Conservation (phyloP, 2,329 filamentous ascomycete species). For the Huntiella bhutanensis region DNA sequence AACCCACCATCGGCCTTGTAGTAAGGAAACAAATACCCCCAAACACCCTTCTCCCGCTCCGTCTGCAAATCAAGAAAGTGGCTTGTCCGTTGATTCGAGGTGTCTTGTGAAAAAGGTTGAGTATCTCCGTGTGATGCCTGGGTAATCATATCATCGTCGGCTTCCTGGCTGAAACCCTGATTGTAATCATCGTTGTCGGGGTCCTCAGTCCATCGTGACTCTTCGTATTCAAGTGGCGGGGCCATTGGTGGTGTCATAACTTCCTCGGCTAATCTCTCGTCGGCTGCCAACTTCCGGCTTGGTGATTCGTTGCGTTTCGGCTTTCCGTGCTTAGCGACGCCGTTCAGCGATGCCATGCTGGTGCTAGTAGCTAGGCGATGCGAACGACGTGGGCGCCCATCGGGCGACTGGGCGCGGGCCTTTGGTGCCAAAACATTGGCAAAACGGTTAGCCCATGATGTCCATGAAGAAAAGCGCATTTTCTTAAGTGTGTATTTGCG, state of each 20-base stretch:
- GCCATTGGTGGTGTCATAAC: constrained; percentile 1
- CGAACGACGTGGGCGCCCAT: constrained; percentile 6
- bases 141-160: background rate
- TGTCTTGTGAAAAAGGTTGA: constrained; percentile 7
- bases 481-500: background rate
- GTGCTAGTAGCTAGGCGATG: constrained; percentile 1
- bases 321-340: background rate
- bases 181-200: constrained; percentile 3
- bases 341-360: background rate
- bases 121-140: constrained; percentile 2
- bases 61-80: constrained; percentile 49
- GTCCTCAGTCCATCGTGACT: background rate
- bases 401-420: constrained; percentile 1
- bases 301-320: background rate
- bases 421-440: constrained; percentile 1
- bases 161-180: constrained; percentile 2
- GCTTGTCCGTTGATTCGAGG: constrained; percentile 22
- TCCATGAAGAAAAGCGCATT: constrained; percentile 1
- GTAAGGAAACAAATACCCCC: constrained; percentile 83
- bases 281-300: background rate
- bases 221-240: background rate
- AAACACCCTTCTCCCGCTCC: constrained; percentile 68
- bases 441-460: constrained; percentile 5
- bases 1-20: constrained; percentile 43
- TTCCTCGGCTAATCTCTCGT: background rate